These are phyloP conservation scores for Pisolithus albus DNA, from an alignment of 768 basidiomycete species.

Conservation along the genomic window DNA sequence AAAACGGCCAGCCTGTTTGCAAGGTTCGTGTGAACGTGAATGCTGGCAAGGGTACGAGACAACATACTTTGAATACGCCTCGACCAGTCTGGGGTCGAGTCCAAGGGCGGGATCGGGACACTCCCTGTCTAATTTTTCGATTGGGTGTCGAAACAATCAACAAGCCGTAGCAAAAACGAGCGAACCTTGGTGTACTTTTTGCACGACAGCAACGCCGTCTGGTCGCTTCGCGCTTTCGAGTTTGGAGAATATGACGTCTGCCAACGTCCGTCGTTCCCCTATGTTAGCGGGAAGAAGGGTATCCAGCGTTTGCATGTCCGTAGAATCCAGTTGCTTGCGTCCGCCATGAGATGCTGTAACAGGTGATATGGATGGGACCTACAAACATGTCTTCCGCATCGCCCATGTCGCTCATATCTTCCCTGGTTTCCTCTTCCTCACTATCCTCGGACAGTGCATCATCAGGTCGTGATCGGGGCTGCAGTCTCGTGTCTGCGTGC, in stretches of 20 bases:
- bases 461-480: slow-evolving; percentile 21
- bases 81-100: slow-evolving; percentile 86
- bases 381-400: slow-evolving; percentile 62
- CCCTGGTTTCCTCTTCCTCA: slow-evolving; percentile 29
- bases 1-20: slow-evolving; percentile 70
- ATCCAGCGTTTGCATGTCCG: slow-evolving; percentile 82
- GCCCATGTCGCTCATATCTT: slow-evolving; percentile 35
- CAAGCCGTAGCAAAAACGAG: background rate
- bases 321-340: slow-evolving; percentile 81
- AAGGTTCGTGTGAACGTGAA: slow-evolving; percentile 2
- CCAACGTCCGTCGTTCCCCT: slow-evolving; percentile 76
- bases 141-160: slow-evolving; percentile 3
- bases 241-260: slow-evolving; percentile 96
- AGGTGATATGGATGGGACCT: slow-evolving; percentile 21
- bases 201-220: slow-evolving; percentile 47
- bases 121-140: slow-evolving; percentile 33
- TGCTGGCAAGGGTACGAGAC: background rate
- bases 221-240: slow-evolving; percentile 57
- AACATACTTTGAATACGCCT: slow-evolving; percentile 85
- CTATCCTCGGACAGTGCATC: slow-evolving; percentile 56
- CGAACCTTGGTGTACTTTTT: slow-evolving; percentile 55
- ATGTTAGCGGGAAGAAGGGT: slow-evolving; percentile 69
- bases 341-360: background rate
- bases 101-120: slow-evolving; percentile 79
- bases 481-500: slow-evolving; percentile 23